Evolutionary conservation across 208 protist species (phyloP).

Genomic region (Angomonas desouzai): DNA sequence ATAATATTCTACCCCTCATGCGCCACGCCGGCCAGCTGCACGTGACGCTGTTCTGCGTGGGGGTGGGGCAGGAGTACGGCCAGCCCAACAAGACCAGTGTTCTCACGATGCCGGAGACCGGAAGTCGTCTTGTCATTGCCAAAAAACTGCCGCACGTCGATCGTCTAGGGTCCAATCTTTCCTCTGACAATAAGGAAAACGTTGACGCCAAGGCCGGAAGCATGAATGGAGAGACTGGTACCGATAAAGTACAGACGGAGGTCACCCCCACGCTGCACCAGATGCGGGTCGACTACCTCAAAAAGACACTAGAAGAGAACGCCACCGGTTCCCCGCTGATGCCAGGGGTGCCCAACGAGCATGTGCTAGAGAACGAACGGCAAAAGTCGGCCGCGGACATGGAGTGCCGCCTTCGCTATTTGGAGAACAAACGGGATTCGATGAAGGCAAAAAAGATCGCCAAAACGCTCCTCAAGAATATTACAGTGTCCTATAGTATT

Average conservation of each 20-base stretch:
- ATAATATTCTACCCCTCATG: slow-evolving; percentile 67
- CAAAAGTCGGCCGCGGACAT: slow-evolving; percentile 36
- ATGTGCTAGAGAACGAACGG: slow-evolving; percentile 32
- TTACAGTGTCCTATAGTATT: slow-evolving; percentile 65
- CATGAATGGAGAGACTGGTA: background rate
- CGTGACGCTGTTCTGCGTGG: slow-evolving; percentile 80
- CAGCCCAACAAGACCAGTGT: background rate
- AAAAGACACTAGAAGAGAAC: slow-evolving; percentile 31
- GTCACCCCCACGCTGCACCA: slow-evolving; percentile 35
- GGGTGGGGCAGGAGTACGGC: slow-evolving; percentile 17
- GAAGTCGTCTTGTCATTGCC: slow-evolving; percentile 56
- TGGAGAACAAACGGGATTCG: slow-evolving; percentile 72
- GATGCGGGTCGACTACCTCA: slow-evolving; percentile 64
- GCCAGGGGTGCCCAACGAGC: slow-evolving; percentile 47
- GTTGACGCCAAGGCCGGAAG: background rate
- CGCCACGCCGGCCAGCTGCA: slow-evolving; percentile 78
- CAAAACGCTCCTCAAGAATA: slow-evolving; percentile 55
- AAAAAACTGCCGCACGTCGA: slow-evolving; percentile 67
- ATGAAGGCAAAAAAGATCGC: slow-evolving; percentile 73
- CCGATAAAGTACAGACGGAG: background rate
- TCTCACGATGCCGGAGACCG: slow-evolving; percentile 14
- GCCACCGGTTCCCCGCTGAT: slow-evolving; percentile 21
- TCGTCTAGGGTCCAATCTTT: slow-evolving; percentile 17
- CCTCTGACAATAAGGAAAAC: background rate
- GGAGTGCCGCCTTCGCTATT: slow-evolving; percentile 72